Evolutionary conservation across 768 basidiomycete genomes (phyloP), one percentile per base, ranked within the genome.

Genomic region (Lentinula sp.): DNA sequence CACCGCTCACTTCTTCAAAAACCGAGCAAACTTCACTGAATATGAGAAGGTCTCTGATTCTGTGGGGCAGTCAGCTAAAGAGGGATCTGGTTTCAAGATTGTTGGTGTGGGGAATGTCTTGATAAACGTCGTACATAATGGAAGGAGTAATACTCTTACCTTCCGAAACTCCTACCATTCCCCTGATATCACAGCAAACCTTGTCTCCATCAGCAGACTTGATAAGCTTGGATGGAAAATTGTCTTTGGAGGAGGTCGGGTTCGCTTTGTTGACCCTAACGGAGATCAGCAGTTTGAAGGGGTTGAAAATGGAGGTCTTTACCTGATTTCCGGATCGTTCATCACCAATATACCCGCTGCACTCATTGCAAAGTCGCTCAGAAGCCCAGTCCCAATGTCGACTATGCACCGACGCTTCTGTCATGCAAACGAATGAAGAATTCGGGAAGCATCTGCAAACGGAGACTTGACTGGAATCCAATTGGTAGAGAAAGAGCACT

Each of bases 101-200:
- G 9, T 54, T 0, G 66, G 66, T 1, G 32, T 28, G 15, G 62
- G 66, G 42, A 37, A 53, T 33, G 55, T 63, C 16, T 2, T 28
- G 10, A 18, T 64, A 33, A 10, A 36, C n/a, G 23, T 60, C 41
- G 12, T 36, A 8, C 42, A 59, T 20, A 43, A 48, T 1, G 36
- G 18, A 6, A 48, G 46, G 13, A 15, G 28, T 20, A 7, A 46
- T 32, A 18, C 20, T n/a, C 54, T 65, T 15, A 48, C 46, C 2
- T 59, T 66, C 16, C 37, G 45, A 15, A 57, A 66, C 39, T 65
- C 61, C 9, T 16, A 65, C 8, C 59, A 65, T 58, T 48, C 59
- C n/a, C 66, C 66, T 8, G 53, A 60, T 33, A 36, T 65, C 18
- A 53, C 43, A 0, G n/a, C 59, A 1, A 66, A 65, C 35, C 62